phyloP scores from a whole-genome alignment of 768 basidiomycete species.

The Mycena galericulata region DNA sequence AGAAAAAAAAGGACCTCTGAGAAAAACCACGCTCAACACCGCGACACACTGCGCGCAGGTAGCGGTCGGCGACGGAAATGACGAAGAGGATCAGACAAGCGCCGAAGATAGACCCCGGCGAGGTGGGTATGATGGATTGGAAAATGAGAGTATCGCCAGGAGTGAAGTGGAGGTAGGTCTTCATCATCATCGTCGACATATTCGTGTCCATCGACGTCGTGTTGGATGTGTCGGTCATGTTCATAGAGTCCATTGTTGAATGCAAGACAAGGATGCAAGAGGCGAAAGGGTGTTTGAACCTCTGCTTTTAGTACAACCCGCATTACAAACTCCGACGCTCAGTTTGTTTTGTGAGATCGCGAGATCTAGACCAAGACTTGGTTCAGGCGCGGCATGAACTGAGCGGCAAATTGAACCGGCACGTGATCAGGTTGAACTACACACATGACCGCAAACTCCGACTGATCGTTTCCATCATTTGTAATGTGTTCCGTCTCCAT shows the following conservation, averaged over 20 bases:
- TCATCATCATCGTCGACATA: constrained; percentile 61
- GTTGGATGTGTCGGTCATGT: constrained; percentile 15
- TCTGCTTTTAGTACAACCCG: too few relatives aligned
- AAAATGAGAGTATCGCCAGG: constrained; percentile 76
- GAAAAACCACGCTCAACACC: constrained; percentile 14
- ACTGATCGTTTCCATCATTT: too few relatives aligned
- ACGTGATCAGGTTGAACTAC: too few relatives aligned
- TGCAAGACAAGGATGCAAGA: background rate
- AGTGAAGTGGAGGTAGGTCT: constrained; percentile 77
- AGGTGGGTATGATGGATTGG: constrained; percentile 73
- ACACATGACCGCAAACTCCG: too few relatives aligned
- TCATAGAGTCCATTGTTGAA: constrained; percentile 29
- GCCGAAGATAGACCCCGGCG: constrained; percentile 77
- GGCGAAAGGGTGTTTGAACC: background rate
- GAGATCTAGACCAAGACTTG: background rate
- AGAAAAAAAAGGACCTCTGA: constrained; percentile 16
- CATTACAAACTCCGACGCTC: too few relatives aligned
- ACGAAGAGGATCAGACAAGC: constrained; percentile 79
- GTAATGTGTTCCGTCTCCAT: too few relatives aligned
- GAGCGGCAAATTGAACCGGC: too few relatives aligned
- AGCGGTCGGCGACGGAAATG: constrained; percentile 78
- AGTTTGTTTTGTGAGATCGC: too few relatives aligned
- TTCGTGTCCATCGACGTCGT: constrained; percentile 33
- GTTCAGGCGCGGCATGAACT: too few relatives aligned
- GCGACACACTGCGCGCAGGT: constrained; percentile 50